phyloP scores from a whole-genome alignment of 345 rosid species.

The Eutrema yunnanense region DNA sequence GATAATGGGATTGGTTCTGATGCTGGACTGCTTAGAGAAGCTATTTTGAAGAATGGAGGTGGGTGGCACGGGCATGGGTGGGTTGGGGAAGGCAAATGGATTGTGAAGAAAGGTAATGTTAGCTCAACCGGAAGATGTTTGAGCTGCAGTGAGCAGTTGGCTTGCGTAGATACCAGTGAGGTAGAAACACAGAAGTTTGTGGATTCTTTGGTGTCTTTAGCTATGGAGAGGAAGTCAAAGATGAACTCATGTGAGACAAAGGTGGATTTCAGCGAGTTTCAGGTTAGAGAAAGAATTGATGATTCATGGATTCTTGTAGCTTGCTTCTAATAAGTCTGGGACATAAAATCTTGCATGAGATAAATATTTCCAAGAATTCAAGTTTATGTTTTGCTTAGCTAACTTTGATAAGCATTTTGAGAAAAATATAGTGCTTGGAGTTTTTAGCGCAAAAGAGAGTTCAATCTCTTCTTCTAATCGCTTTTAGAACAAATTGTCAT shows the following conservation, averaged over 20 bases:
- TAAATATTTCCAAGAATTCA: neutral
- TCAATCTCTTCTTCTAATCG: neutral
- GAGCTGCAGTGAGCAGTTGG: conserved; percentile 55
- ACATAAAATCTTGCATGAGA: neutral
- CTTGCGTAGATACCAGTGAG: conserved; percentile 61
- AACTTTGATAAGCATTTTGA: neutral
- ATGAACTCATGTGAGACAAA: conserved; percentile 41
- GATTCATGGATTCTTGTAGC: neutral
- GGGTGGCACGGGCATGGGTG: conserved; percentile 96
- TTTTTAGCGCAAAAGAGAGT: neutral
- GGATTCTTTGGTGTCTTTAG: conserved; percentile 58
- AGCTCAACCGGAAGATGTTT: conserved; percentile 46
- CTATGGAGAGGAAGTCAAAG: conserved; percentile 74
- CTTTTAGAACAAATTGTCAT: neutral
- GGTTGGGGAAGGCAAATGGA: conserved; percentile 74
- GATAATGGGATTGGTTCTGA: conserved; percentile 26
- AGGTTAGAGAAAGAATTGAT: conserved; percentile 31
- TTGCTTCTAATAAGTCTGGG: neutral
- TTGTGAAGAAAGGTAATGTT: conserved; percentile 46
- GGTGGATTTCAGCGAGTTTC: conserved; percentile 73
- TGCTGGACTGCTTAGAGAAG: conserved; percentile 32
- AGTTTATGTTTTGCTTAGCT: neutral
- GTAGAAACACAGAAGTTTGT: conserved; percentile 60
- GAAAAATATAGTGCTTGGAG: neutral
- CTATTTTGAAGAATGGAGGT: conserved; percentile 58